Base-by-base conservation (phyloP, 805 yeast species). In the Grigorovia jiainica region DNA sequence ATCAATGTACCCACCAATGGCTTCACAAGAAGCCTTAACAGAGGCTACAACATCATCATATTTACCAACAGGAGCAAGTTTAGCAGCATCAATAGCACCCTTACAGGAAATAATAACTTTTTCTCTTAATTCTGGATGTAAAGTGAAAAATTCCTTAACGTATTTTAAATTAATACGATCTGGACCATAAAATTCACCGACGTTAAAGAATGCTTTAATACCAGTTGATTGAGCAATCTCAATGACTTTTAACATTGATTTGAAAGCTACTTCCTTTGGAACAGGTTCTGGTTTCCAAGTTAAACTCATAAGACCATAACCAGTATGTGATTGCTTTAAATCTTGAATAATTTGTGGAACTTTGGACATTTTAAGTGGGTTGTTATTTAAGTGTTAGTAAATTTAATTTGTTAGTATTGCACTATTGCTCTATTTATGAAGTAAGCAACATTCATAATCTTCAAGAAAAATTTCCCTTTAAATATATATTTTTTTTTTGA, bases 241-340 rank as follows among this genome's bases (percentile, higher is more conserved):
- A 24, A 76, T 57, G 21, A 82, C 79, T 29, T 67, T 63, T 43
- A 75, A 69, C 57, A 87, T 65, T 2, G 75, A 63, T 9, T 64
- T 73, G 45, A 77, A 66, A 2, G 83, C 78, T 41, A 68, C 65
- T 16, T 71, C 76, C 40, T 69, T 58, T 7, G 81, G 71, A 27
- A 72, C 60, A 27, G 85, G 86, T 0, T 52, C 57, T 0, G 79
- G 73, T 32, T 71, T 69, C 85, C 84, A 77, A 1, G 95, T 83
- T 58, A 84, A 68, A 43, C 82, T 75, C 95, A 87, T 85, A 47
- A 86, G 70, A 36, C 96, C 95, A 50, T 73, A 77, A 35, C 95
- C 95, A 36, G 56, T 51, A 16, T 42, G 38, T 15, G 55, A 35
- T 15, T 46, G 43, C 2, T 36, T 21, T 35, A 57, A 34, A 3